phyloP scores from a whole-genome alignment of 2,329 filamentous ascomycete species.

The Septoria linicola region DNA sequence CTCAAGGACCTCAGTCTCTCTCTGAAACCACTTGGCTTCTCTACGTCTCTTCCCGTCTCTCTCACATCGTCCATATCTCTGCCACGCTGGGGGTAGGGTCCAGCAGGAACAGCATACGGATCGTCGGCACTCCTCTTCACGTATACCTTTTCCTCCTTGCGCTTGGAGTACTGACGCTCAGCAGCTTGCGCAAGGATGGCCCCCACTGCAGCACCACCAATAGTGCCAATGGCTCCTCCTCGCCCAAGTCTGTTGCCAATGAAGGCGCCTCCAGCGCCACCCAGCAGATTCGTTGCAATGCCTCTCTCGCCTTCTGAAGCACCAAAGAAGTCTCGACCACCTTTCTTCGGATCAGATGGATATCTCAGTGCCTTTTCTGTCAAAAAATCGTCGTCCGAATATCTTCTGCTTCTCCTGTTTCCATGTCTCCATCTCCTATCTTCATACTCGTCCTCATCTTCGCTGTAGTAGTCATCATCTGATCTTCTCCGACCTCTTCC shows the following conservation, averaged over 20 bases:
- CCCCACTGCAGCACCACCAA: constrained; percentile 32
- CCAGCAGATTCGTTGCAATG: constrained; percentile 31
- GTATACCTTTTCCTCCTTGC: constrained; percentile 26
- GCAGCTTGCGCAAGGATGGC: constrained; percentile 29
- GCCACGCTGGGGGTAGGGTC: constrained; percentile 19
- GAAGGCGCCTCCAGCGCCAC: constrained; percentile 32
- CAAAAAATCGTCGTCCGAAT: constrained; percentile 21
- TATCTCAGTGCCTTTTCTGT: constrained; percentile 22
- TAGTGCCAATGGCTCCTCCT: constrained; percentile 25
- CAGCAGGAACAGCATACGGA: constrained; percentile 10
- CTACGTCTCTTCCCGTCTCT: constrained; percentile 14
- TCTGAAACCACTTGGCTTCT: constrained; percentile 7
- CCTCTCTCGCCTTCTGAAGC: constrained; percentile 31
- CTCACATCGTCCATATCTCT: constrained; percentile 21
- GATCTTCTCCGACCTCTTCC: constrained; percentile 2
- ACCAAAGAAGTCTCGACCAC: constrained; percentile 30
- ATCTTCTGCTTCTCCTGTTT: constrained; percentile 17
- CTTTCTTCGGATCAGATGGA: constrained; percentile 25
- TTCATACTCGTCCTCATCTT: constrained; percentile 18
- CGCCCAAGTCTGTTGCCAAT: constrained; percentile 30
- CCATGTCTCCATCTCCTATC: constrained; percentile 21
- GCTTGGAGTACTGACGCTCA: constrained; percentile 30
- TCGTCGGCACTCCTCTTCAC: constrained; percentile 12
- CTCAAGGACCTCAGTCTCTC: constrained; percentile 20
- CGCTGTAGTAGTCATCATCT: constrained; percentile 8